These are phyloP conservation scores for Plenodomus lindquistii DNA, from an alignment of 2,329 filamentous ascomycete species.

Conservation along the genomic window DNA sequence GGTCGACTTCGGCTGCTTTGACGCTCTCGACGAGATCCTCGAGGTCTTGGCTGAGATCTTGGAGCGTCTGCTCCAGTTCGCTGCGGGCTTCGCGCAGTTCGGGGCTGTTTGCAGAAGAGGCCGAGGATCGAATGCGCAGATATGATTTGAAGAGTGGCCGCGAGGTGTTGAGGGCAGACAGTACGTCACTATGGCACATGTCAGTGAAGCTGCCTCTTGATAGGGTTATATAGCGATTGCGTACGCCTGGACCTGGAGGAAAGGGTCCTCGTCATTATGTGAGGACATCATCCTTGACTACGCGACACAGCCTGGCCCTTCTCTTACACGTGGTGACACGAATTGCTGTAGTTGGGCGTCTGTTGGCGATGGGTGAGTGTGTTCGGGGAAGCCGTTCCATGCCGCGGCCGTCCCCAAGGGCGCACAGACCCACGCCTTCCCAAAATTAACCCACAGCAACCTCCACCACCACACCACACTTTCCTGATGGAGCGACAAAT, in stretches of 20 bases:
- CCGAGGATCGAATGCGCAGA: conserved; percentile 88
- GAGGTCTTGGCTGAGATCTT: conserved; percentile 78
- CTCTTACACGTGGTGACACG: background rate
- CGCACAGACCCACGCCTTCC: conserved; percentile 21
- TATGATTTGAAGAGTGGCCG: conserved; percentile 92
- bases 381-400: conserved; percentile 9
- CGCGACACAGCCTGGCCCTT: conserved; percentile 6
- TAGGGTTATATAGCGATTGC: conserved; percentile 12
- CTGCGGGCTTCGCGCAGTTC: conserved; percentile 65
- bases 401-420: conserved; percentile 1
- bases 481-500: conserved; percentile 9
- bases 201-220: conserved; percentile 24
- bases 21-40: conserved; percentile 87
- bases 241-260: conserved; percentile 55
- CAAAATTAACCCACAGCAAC: conserved; percentile 16
- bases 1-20: conserved; percentile 82
- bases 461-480: conserved; percentile 13
- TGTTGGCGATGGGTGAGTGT: conserved; percentile 7
- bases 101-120: conserved; percentile 66
- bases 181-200: conserved; percentile 72
- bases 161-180: conserved; percentile 76
- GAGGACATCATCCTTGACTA: conserved; percentile 42
- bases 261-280: conserved; percentile 51
- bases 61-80: conserved; percentile 80
- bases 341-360: conserved; percentile 1